These are phyloP conservation scores for Ascochyta koolunga DNA, from an alignment of 2,329 filamentous ascomycete species.

Conservation along the genomic window DNA sequence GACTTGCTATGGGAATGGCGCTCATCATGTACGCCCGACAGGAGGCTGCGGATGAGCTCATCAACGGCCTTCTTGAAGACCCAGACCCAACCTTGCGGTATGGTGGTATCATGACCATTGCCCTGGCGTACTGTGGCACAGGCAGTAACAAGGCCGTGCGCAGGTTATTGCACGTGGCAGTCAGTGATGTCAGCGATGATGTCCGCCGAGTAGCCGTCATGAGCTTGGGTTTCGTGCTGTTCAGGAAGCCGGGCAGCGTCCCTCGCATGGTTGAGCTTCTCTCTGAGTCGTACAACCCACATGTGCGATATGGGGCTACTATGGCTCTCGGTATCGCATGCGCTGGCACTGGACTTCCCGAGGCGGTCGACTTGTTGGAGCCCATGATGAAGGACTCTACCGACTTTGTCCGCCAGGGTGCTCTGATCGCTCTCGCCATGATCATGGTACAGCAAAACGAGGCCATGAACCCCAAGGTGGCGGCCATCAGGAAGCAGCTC, in stretches of 20 bases:
- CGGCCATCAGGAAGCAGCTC: slow-evolving; percentile 86
- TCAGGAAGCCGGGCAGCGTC: slow-evolving; percentile 95
- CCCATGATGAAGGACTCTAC: slow-evolving; percentile 99
- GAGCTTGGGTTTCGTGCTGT: slow-evolving; percentile 97
- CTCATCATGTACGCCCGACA: slow-evolving; percentile 98
- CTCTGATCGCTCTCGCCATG: slow-evolving; percentile 92
- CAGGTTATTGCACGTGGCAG: slow-evolving; percentile 91
- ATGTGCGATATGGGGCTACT: slow-evolving; percentile 95
- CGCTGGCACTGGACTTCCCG: slow-evolving; percentile 91
- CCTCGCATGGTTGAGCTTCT: slow-evolving; percentile 98
- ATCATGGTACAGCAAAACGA: slow-evolving; percentile 99
- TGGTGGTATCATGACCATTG: slow-evolving; percentile 98
- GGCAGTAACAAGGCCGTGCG: slow-evolving; percentile 98
- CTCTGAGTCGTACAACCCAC: slow-evolving; percentile 97
- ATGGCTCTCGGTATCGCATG: slow-evolving; percentile 99
- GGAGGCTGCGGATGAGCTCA: slow-evolving; percentile 91
- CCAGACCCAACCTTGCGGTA: slow-evolving; percentile 93
- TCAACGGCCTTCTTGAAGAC: slow-evolving; percentile 90
- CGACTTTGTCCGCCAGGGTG: slow-evolving; percentile 96
- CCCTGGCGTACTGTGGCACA: slow-evolving; percentile 94
- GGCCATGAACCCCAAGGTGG: slow-evolving; percentile 96
- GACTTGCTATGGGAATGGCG: slow-evolving; percentile 94
- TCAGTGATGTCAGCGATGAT: slow-evolving; percentile 97
- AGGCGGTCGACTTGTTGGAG: slow-evolving; percentile 94
- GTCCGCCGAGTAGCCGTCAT: slow-evolving; percentile 95